Evolutionary conservation across 2,329 filamentous ascomycete species (phyloP).

Genomic region (Sclerotiophoma versabilis): DNA sequence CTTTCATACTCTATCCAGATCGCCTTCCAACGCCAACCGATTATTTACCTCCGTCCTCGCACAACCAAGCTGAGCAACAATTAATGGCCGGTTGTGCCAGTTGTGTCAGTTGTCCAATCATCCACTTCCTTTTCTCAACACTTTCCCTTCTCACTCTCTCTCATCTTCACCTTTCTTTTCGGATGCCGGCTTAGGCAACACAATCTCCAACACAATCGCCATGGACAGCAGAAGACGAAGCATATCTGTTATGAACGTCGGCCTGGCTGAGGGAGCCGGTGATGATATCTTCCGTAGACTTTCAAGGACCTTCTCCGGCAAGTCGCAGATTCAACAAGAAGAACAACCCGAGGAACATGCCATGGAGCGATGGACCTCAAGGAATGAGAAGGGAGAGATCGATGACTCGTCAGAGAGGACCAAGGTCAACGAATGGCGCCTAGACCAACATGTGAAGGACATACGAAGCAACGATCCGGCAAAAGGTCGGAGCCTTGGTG

Average conservation of each 20-base stretch:
- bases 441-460: constrained; percentile 30
- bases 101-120: background rate
- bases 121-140: background rate
- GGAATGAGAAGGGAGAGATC: constrained; percentile 5
- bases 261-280: constrained; percentile 17
- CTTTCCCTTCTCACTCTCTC: background rate
- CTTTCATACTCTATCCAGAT: background rate
- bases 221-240: constrained; percentile 18
- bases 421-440: constrained; percentile 31
- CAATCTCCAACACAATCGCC: background rate
- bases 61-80: background rate
- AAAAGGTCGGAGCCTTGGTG: constrained; percentile 19
- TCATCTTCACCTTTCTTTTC: background rate
- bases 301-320: constrained; percentile 28
- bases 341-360: constrained; percentile 9
- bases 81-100: background rate
- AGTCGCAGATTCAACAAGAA: constrained; percentile 20
- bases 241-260: constrained; percentile 7
- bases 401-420: constrained; percentile 23
- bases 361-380: constrained; percentile 12
- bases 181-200: background rate
- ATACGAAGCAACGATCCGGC: constrained; percentile 25
- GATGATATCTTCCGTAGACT: constrained; percentile 24
- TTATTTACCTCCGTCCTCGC: constrained; percentile 1
- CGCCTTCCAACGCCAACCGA: background rate